Percentiles rank a stretch among this genome's conserved stretches.
Evolutionary conservation across 148 eudicot species (phyloP).

Genomic region (Linanthus parryae): DNA sequence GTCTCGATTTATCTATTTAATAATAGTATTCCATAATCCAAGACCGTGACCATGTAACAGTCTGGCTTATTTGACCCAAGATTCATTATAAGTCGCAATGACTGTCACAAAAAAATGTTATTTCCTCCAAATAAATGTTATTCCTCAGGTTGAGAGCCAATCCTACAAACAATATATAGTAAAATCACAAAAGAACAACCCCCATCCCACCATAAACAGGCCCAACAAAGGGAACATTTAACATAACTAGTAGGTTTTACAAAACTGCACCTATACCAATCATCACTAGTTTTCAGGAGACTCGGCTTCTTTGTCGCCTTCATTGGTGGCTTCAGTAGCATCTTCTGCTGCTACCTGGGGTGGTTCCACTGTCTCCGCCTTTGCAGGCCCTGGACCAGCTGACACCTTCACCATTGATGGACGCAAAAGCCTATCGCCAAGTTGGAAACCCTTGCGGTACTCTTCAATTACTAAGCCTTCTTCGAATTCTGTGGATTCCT

Average conservation of each 20-base stretch:
- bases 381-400: slow-evolving; percentile 81
- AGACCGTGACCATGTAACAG: too few relatives aligned
- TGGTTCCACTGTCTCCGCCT: slow-evolving; percentile 29
- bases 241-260: too few relatives aligned
- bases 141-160: neutral
- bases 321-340: slow-evolving; percentile 22
- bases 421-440: slow-evolving; percentile 75
- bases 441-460: slow-evolving; percentile 64
- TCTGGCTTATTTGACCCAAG: too few relatives aligned
- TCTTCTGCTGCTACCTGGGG: slow-evolving; percentile 23
- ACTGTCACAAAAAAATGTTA: too few relatives aligned
- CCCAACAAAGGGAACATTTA: too few relatives aligned
- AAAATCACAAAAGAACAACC: neutral
- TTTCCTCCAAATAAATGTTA: neutral
- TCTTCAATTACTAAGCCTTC: slow-evolving; percentile 63
- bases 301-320: slow-evolving; percentile 20
- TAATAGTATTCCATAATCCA: too few relatives aligned
- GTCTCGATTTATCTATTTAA: too few relatives aligned
- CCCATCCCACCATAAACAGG: too few relatives aligned
- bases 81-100: too few relatives aligned
- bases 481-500: slow-evolving; percentile 63
- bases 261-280: slow-evolving; percentile 10
- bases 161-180: neutral
- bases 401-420: slow-evolving; percentile 95
- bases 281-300: slow-evolving; percentile 14